Evolutionary conservation across 768 basidiomycete species (phyloP), one percentile per base, ranked within the genome.

Genomic region (Fomitopsis serialis): DNA sequence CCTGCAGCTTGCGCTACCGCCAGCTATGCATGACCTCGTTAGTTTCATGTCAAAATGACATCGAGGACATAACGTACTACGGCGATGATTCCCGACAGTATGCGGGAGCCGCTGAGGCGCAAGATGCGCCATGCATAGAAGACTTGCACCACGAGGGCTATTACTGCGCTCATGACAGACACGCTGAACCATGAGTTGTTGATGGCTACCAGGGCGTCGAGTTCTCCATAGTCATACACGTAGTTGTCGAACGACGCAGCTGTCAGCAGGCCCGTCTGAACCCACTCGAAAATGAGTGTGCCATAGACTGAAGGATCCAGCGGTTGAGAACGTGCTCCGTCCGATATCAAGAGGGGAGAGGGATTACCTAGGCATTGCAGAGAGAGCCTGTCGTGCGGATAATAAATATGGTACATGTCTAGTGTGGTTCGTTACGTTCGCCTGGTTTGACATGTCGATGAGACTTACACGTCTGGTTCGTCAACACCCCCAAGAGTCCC

Each of bases 121-220:
- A 17, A 50, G 23, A 57, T 54, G 19, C 56, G 34, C 35, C 56
- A 47, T 22, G 42, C 43, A 36, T 29, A 57, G 52, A 24, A 54
- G 32, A 25, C n/a, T 24, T 57, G 56, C 3, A 57, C 49, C n/a
- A 47, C 40, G 3, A 23, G 47, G 17, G 56, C 43, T 21, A 54
- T 27, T 15, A 54, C 7, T 15, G n/a, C 53, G 45, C 25, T 17
- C 37, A 45, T 52, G 36, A 56, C 34, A 2, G 36, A 29, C 27
- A 51, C 45, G 24, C 45, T 25, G 42, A 52, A 52, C 45, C 50
- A 54, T 11, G 36, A 27, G 37, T 42, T 48, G 27, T 48, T 36
- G 22, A 35, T 37, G n/a, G 46, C 17, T 15, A 35, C 27, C 23
- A 54, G 34, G n/a, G 3, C 17, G 5, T 15, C 37, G 13, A 21